Evolutionary conservation across 2,329 filamentous ascomycete genomes (phyloP).

Genomic region (Diplocarpon mali): DNA sequence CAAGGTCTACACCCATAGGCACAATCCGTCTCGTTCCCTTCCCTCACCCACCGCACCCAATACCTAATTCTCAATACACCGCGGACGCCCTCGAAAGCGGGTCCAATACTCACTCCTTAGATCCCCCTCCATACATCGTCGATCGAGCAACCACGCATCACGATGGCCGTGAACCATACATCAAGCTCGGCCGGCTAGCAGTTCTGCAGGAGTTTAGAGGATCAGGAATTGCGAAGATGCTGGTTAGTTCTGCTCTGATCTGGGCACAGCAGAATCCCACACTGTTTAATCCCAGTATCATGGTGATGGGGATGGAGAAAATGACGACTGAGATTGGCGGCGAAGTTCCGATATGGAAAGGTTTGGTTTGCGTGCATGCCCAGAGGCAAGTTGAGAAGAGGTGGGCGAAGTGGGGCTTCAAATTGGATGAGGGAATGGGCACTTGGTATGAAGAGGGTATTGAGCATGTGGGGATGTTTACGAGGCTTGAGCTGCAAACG

Average conservation of each 20-base stretch:
- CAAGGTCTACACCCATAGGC: conserved; percentile 24
- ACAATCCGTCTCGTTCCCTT: conserved; percentile 48
- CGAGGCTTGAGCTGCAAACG: conserved; percentile 28
- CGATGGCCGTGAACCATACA: conserved; percentile 59
- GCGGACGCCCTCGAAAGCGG: conserved; percentile 15
- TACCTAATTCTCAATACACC: conserved; percentile 29
- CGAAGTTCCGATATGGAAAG: conserved; percentile 55
- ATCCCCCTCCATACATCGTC: conserved; percentile 12
- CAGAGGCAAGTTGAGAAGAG: conserved; percentile 53
- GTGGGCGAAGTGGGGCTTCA: conserved; percentile 66
- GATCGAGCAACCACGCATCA: conserved; percentile 36
- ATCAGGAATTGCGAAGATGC: conserved; percentile 48
- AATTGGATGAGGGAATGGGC: conserved; percentile 60
- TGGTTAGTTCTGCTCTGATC: conserved; percentile 56
- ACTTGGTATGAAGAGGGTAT: conserved; percentile 79
- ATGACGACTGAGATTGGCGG: conserved; percentile 31
- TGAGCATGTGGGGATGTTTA: conserved; percentile 74
- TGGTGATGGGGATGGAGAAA: conserved; percentile 34
- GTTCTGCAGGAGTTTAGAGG: conserved; percentile 56
- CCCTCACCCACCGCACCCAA: conserved; percentile 44
- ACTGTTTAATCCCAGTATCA: conserved; percentile 37
- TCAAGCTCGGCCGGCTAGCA: conserved; percentile 72
- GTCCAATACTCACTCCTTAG: not conserved
- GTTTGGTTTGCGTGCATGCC: conserved; percentile 69
- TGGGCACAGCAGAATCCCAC: conserved; percentile 55